A percentile compares a stretch with the other conserved stretches of the same genome.
Evolutionary conservation across 495 filamentous ascomycete species (phyloP).

Genomic region (Ascobolus immersus): DNA sequence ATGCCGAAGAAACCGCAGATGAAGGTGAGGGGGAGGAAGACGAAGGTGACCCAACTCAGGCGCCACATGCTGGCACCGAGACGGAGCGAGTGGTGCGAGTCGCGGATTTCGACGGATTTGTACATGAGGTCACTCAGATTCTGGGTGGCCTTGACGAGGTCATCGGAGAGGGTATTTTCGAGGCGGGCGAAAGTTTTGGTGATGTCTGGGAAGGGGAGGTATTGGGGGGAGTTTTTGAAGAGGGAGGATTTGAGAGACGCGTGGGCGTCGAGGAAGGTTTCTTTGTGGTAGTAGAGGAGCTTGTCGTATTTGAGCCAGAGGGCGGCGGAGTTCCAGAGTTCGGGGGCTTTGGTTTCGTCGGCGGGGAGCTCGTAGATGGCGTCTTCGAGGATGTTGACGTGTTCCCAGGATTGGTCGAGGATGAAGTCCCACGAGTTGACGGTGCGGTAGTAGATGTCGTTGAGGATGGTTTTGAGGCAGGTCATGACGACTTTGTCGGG

Average conservation of each 20-base stretch:
- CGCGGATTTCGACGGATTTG: constrained; percentile 28
- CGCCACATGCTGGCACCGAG: constrained; percentile 25
- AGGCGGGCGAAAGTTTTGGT: too few relatives aligned
- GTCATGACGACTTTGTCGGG: constrained; percentile 18
- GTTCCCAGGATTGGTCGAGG: constrained; percentile 20
- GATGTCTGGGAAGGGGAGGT: too few relatives aligned
- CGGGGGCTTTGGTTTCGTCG: constrained; percentile 28
- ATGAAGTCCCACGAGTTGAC: constrained; percentile 22
- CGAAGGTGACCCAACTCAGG: constrained; percentile 25
- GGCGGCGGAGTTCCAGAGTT: constrained; percentile 27
- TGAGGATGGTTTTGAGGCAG: constrained; percentile 26
- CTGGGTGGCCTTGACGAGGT: constrained; percentile 25
- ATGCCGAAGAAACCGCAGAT: constrained; percentile 29
- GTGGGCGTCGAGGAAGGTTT: too few relatives aligned
- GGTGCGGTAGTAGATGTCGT: constrained; percentile 27
- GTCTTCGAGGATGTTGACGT: constrained; percentile 28
- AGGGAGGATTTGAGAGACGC: too few relatives aligned
- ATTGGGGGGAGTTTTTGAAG: too few relatives aligned
- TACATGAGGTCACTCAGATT: constrained; percentile 30
- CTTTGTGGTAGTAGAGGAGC: constrained; percentile 24
- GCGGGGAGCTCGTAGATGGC: constrained; percentile 31
- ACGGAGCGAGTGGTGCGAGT: constrained; percentile 25
- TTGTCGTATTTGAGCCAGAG: constrained; percentile 30
- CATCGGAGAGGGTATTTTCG: constrained; percentile 22
- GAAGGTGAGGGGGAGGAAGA: constrained; percentile 31